Evolutionary conservation across 257 asterid species (phyloP), one percentile per base, ranked within the genome.

Genomic region (Penstemon barbatus): DNA sequence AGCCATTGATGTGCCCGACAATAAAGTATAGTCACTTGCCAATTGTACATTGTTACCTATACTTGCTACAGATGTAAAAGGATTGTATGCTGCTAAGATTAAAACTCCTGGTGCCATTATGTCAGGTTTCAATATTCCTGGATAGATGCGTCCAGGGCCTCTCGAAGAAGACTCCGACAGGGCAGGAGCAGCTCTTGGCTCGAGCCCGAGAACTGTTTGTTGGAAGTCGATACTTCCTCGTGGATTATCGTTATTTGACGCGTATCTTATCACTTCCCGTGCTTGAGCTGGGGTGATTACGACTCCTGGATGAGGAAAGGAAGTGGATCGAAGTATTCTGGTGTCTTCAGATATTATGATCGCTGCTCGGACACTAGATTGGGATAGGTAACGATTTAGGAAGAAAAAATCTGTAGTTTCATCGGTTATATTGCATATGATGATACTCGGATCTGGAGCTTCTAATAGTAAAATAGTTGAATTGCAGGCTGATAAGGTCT

Each of bases 1-100:
- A 1, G 83, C 71, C 86, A 81, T 78, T 5, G 86, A 81, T 10
- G 86, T 79, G 6, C 87, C 85, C 1, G 84, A 68, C 25, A 55
- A 6, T 13, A 75, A 66, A 52, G 13, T 18, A 61, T 71, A 81
- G 9, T 78, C 78, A 12, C 61, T 69, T 0, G 80, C 37, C 46
- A 81, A 10, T 46, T n/a, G 11, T 33, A 67, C 36, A 36, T 64
- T 74, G 5, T 8, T 41, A 4, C 83, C 83, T 0, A 81, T 72
- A 3, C 5, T 66, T 7, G 83, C 37, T 0, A 40, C 76, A 0
- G 0, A 0, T 4, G 19, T 1, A 5, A 66, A 3, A 12, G 86
- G 86, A 43, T 48, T 8, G 13, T 37, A 52, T 5, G 86, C 84
- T 11, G 78, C 86, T 40, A 82, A 51, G 19, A 81, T 73, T 10